Base-by-base conservation (phyloP, 139 green algal genomes). In the Coelastrella sp. region DNA sequence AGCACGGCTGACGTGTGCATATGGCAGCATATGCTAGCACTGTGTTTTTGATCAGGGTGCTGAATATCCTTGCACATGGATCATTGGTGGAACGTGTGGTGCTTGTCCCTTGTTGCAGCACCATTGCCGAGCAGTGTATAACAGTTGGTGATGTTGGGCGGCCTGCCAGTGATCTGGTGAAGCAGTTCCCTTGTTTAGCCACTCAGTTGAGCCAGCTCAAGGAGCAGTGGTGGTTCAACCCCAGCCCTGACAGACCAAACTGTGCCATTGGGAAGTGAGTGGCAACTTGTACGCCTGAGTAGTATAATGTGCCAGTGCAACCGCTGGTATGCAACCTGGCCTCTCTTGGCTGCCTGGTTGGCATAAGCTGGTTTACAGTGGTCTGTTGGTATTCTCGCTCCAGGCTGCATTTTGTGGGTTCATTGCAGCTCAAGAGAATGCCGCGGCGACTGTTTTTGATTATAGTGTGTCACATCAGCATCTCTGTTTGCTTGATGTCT, bases 91-190 rank as follows among this genome's bases (percentile, higher is more conserved):
- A 67, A 9, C 40, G 48, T 57, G 8, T 34, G 34, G 40, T 38
- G 34, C 38, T 77, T 34, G 5, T 60, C 9, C 23, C 51, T 32
- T 41, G 3, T 0, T 88, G 85, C 75, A 81, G 69, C 76, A 72
- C 90, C 7, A 76, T 94, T 30, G 43, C 86, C 7, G 92, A 94
- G 69, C 88, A 94, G 51, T 71, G 94, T 5, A 67, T 79, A 34
- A 96, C 93, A 1, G 89, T 85, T 1, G 93, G 93, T 6, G 93
- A 96, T 75, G 82, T 96, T 19, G 93, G 93, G 1, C 85, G 85
- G 38, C 87, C 88, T 1, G 83, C 85, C 37, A 88, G 82, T 68
- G 57, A 81, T 3, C 83, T 96, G 73, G 30, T 57, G 7, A 23
- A 84, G 45, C 69, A 59, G 1, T 95, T 91, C 59, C 91, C 92